Base-by-base conservation (phyloP, 2,329 filamentous ascomycete species). In the Diplodia intermedia region DNA sequence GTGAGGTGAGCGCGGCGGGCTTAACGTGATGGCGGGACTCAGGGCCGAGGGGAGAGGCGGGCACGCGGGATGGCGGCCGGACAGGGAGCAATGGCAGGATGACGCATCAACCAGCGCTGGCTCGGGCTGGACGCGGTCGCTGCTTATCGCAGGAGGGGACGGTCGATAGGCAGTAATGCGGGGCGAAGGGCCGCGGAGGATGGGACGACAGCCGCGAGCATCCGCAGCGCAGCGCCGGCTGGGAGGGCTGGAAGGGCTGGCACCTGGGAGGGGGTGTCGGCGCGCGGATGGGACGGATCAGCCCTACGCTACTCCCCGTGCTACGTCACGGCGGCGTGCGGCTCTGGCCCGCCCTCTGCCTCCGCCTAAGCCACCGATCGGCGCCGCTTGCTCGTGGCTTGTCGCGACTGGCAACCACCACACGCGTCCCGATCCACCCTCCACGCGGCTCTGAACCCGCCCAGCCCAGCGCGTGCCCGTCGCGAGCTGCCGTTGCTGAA, bases 321-420 rank as follows among this genome's bases (percentile, higher is more conserved):
- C 57, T 63, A 63, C 60, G 60, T 63, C 60, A 63, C 60, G 60
- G 18, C 20, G 57, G 60, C 60, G 26, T 63, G 60, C 60, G 60
- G 60, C 60, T 63, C 60, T 52, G 60, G 60, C 29, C 60, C 60
- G 60, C 60, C 29, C 60, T 38, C 38, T 11, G 18, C 47, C 38
- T 20, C 36, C 20, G 55, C 43, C 38, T 38, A 4, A 52, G 60
- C 60, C 43, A 36, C 43, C 18, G 60, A 63, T 63, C 60, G 60
- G 47, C 60, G 60, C 60, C 43, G 47, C 60, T 63, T 63, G 60
- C 47, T 63, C 60, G 60, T 63, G 52, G 60, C 60, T 63, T 63
- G 60, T 63, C 60, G 60, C 60, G 47, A 63, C 60, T n/a, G 38
- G 31, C 53, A 29, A 56, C 31, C 18, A 31, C 29, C 31, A 38